Base-by-base conservation (phyloP, 345 rosid genomes). In the Isatis tinctoria region DNA sequence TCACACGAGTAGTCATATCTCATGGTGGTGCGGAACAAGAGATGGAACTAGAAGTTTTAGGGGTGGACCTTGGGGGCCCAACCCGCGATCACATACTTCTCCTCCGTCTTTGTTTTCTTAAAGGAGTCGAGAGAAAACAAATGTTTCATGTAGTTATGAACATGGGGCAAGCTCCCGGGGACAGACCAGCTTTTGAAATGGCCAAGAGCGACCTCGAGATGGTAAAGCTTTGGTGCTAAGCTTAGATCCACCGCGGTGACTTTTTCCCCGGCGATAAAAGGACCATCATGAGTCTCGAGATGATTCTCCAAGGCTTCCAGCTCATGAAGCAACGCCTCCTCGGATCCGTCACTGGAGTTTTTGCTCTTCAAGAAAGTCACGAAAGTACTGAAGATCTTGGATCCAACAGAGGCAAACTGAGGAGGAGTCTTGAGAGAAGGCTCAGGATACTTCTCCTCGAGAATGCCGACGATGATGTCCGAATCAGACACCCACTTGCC, bases 171-270 rank as follows among this genome's bases (percentile, higher is more conserved):
- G 74, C 67, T 82, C 68, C 73, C 88, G 1, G 97, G 99, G 56
- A 92, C 54, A 70, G 85, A 75, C 98, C 97, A 88, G 65, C 86
- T 86, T 83, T 96, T 96, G 63, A 87, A 96, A 73, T 96, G 93
- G 60, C 86, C 96, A 54, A 90, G 94, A 70, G 90, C 88, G 10
- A 87, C 76, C 83, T 90, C 69, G 2, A 96, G 92, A 80, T 95
- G 99, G 84, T 86, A 90, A 70, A 95, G 84, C 83, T 92, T 95
- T 3, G 99, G 97, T 67, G 85, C 96, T 85, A 95, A 84, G 85
- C 86, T 84, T 51, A 96, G 76, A 83, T 96, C 98, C 66, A 53
- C 90, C 1, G 96, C 97, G 9, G 87, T 81, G 48, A 87, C 73
- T 82, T 84, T 87, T 65, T 82, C 93, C 28, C 96, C 97, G 14